Evolutionary conservation across 139 green algal genomes (phyloP).

Genomic region (Diplosphaera chodatii): DNA sequence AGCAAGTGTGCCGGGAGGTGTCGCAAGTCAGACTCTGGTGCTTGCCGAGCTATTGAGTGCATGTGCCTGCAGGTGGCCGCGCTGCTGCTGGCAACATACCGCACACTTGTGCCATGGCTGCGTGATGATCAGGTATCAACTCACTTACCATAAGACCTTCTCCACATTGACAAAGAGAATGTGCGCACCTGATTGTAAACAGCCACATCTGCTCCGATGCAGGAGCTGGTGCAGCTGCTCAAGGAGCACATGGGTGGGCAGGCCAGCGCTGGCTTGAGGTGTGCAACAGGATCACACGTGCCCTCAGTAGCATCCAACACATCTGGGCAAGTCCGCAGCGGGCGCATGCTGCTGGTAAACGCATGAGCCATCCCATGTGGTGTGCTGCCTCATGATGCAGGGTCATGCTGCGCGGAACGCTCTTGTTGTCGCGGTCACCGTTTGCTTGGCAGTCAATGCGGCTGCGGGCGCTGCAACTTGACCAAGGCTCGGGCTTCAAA

Average conservation of each 20-base stretch:
- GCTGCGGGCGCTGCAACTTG: not conserved
- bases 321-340: too few relatives aligned
- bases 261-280: not conserved
- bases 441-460: not conserved
- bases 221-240: constrained; percentile 26
- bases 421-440: not conserved
- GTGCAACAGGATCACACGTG: not conserved
- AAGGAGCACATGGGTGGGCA: constrained; percentile 17
- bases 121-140: constrained; percentile 26
- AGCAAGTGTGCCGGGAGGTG: too few relatives aligned
- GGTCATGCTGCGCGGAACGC: not conserved
- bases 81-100: constrained; percentile 21
- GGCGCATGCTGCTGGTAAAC: too few relatives aligned
- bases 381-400: too few relatives aligned
- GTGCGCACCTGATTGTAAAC: too few relatives aligned
- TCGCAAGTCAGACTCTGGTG: too few relatives aligned
- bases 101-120: constrained; percentile 24
- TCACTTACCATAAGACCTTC: too few relatives aligned
- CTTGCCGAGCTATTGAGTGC: too few relatives aligned
- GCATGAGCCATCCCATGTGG: too few relatives aligned
- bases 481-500: not conserved
- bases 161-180: too few relatives aligned
- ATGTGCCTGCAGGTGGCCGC: constrained; percentile 13
- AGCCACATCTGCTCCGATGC: too few relatives aligned
- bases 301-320: too few relatives aligned